Base-by-base conservation (phyloP, 1,139 yeast species). In the Candida sp. region DNA sequence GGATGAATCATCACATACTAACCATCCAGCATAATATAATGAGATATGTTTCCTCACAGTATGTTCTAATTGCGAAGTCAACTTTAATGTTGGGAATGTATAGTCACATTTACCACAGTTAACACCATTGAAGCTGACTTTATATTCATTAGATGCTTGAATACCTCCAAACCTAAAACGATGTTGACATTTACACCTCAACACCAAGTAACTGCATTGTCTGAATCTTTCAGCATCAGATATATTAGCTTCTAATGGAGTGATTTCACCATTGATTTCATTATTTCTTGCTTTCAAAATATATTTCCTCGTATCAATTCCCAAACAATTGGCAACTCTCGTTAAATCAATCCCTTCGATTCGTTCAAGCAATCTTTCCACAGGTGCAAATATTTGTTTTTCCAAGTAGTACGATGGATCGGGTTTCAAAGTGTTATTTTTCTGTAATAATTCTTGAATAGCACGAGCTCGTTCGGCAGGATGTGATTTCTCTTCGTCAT, bases 381-480 rank as follows among this genome's bases (percentile, higher is more conserved):
- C 84, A 1, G 98, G 98, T 2, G 96, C 93, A 58, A 86, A 81
- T 12, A 95, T 79, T 64, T 95, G 99, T 60, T 88, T 87, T 50
- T 86, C 95, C 54, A 91, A 71, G 59, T 95, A 95, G 59, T 79
- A 91, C 36, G 71, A 75, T 1, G 88, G 76, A 63, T 95, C 99
- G 2, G 95, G 90, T 47, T 64, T 72, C 49, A 84, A 75, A 5
- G 64, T 64, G 6, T 75, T 69, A 15, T 70, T 65, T 45, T 79
- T 78, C 25, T 69, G 63, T 58, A 84, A 66, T 19, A 87, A 77
- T 55, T 89, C 97, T 52, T 79, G 82, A 46, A 88, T 70, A 0
- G 96, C 81, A 48, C 89, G 75, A 0, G 97, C 96, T 47, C 97
- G 75, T 48, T 84, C 89, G 1, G 95, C 91, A 7, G 78, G 75